Evolutionary conservation across 2,329 filamentous ascomycete species (phyloP).

Genomic region (Diaporthe humulicola): DNA sequence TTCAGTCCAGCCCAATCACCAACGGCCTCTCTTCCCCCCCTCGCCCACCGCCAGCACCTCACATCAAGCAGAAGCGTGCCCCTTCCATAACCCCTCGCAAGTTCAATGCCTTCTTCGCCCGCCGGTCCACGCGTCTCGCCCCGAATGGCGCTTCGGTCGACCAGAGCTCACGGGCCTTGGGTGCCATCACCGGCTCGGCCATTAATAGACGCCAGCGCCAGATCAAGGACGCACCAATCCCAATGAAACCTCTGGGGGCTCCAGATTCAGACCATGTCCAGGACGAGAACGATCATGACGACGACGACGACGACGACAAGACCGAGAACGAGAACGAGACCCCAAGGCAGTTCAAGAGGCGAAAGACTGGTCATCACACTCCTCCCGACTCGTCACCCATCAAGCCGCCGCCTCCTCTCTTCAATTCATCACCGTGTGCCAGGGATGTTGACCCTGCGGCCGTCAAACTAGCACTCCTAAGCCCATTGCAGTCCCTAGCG

Average conservation of each 20-base stretch:
- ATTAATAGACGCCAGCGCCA: conserved; percentile 56
- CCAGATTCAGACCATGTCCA: background rate
- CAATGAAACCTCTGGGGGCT: conserved; percentile 48
- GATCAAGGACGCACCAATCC: conserved; percentile 51
- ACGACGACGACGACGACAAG: background rate
- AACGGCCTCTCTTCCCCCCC: conserved; percentile 43
- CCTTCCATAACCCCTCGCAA: conserved; percentile 68
- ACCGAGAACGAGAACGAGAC: conserved; percentile 22
- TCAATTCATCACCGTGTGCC: conserved; percentile 45
- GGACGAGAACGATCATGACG: conserved; percentile 36
- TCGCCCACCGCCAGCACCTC: conserved; percentile 44
- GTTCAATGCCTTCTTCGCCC: conserved; percentile 67
- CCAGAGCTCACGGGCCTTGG: conserved; percentile 38
- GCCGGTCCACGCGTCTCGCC: conserved; percentile 51
- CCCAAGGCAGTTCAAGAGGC: conserved; percentile 50
- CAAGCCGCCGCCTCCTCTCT: conserved; percentile 46
- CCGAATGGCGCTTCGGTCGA: conserved; percentile 33
- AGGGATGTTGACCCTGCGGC: background rate
- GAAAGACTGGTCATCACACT: conserved; percentile 55
- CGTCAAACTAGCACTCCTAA: conserved; percentile 47
- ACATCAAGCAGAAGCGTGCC: conserved; percentile 60
- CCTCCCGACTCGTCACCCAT: conserved; percentile 53
- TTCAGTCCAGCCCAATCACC: conserved; percentile 34
- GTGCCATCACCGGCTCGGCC: conserved; percentile 51
- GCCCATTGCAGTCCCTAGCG: conserved; percentile 54